phyloP scores from a whole-genome alignment of 192 early-diverging fungal genomes.

The Paraglomus brasilianum region DNA sequence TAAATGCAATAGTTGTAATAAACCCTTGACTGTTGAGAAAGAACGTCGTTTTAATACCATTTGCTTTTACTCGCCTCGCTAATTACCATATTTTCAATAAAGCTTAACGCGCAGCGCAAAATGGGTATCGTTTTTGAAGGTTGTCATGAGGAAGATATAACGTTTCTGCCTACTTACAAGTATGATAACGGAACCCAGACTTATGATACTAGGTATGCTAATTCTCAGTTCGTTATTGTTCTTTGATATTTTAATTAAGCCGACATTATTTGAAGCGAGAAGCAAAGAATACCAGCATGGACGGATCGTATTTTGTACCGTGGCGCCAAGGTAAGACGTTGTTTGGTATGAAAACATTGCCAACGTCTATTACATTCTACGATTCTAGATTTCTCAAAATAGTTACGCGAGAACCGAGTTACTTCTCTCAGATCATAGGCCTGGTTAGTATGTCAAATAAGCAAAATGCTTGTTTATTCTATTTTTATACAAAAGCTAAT shows the following conservation, averaged over 20 bases:
- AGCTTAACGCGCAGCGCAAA: slow-evolving; percentile 58
- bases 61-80: too few species aligned
- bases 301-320: slow-evolving; percentile 65
- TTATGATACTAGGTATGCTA: slow-evolving; percentile 69
- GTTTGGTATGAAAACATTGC: background rate
- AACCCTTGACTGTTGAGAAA: slow-evolving; percentile 29
- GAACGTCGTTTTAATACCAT: slow-evolving; percentile 38
- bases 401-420: slow-evolving; percentile 58
- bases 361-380: background rate
- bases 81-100: slow-evolving; percentile 28
- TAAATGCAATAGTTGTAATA: background rate
- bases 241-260: background rate
- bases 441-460: slow-evolving; percentile 41
- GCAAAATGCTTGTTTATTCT: background rate
- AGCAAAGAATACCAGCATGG: slow-evolving; percentile 63
- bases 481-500: background rate
- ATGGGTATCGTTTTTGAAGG: slow-evolving; percentile 66
- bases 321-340: slow-evolving; percentile 46
- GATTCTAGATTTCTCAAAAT: slow-evolving; percentile 40
- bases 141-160: slow-evolving; percentile 73
- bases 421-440: slow-evolving; percentile 79
- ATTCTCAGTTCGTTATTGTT: slow-evolving; percentile 26
- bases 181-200: slow-evolving; percentile 68
- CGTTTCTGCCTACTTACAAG: slow-evolving; percentile 80
- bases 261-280: slow-evolving; percentile 48